Percentiles rank a stretch among this genome's conserved stretches.
phyloP scores from a whole-genome alignment of 2,329 filamentous ascomycete genomes.

The Alternaria solani region DNA sequence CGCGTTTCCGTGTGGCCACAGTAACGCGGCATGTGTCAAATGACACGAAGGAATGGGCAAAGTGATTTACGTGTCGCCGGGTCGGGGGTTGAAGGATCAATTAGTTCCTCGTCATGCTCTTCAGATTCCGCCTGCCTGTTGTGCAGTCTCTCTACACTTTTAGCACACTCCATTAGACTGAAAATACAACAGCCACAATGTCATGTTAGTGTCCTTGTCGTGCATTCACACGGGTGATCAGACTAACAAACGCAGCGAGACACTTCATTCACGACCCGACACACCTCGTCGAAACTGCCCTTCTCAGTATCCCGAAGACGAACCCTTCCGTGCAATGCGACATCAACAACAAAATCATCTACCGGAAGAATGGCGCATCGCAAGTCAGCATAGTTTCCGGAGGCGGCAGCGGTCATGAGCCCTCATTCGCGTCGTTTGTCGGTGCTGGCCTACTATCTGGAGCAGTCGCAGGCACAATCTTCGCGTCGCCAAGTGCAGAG shows the following conservation, averaged over 20 bases:
- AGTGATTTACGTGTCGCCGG: slow-evolving; percentile 2
- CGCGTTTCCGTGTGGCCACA: slow-evolving; percentile 10
- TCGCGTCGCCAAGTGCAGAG: slow-evolving; percentile 80
- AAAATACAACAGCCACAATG: slow-evolving; percentile 1
- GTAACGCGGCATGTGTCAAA: slow-evolving; percentile 10
- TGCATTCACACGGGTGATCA: not conserved
- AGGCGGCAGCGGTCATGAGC: slow-evolving; percentile 90
- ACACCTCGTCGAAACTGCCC: slow-evolving; percentile 77
- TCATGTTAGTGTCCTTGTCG: slow-evolving; percentile 8
- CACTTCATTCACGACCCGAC: slow-evolving; percentile 90
- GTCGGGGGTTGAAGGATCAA: slow-evolving; percentile 6
- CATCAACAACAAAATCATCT: slow-evolving; percentile 75
- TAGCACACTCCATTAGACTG: not conserved
- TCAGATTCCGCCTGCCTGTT: not conserved
- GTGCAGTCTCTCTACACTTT: not conserved
- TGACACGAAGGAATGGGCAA: slow-evolving; percentile 5
- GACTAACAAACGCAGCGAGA: slow-evolving; percentile 59
- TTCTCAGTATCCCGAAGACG: slow-evolving; percentile 78
- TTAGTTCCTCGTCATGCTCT: not conserved
- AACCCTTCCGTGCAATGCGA: slow-evolving; percentile 87
- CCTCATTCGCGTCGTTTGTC: slow-evolving; percentile 85
- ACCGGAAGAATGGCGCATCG: slow-evolving; percentile 41
- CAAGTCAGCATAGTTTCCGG: slow-evolving; percentile 86
- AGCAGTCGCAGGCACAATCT: slow-evolving; percentile 86
- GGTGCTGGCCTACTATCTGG: slow-evolving; percentile 81